These are phyloP conservation scores for Parmelia sp. DNA, from an alignment of 495 filamentous ascomycete genomes.

Conservation along the genomic window DNA sequence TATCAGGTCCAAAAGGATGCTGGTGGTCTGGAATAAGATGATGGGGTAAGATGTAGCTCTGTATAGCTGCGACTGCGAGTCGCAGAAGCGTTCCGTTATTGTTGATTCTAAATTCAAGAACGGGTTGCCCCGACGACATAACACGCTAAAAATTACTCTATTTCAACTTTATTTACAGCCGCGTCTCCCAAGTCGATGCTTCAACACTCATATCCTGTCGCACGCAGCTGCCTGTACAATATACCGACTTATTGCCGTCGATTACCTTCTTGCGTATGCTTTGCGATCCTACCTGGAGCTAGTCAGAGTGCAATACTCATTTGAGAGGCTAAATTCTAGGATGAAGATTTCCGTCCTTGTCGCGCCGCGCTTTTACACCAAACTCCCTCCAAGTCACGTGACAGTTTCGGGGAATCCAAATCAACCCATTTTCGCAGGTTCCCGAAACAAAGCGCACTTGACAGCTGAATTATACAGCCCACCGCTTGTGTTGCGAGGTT, in stretches of 20 bases:
- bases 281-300: not conserved
- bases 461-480: not conserved
- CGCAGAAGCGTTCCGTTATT: not conserved
- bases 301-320: not conserved
- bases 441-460: not conserved
- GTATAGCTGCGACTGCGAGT: not conserved
- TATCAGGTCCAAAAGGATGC: not conserved
- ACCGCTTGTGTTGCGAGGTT: not conserved
- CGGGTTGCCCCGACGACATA: not conserved
- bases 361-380: not conserved
- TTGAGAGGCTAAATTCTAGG: not conserved
- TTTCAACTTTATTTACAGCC: not conserved
- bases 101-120: not conserved
- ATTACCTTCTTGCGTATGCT: not conserved
- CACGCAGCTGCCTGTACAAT: not conserved
- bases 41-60: not conserved
- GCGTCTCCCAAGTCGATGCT: not conserved
- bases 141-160: not conserved
- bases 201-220: not conserved
- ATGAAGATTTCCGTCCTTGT: not conserved
- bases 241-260: not conserved
- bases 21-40: not conserved
- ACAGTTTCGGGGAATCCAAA: not conserved
- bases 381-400: not conserved
- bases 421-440: not conserved